phyloP scores from a whole-genome alignment of 2,329 filamentous ascomycete species.

The Talaromyces amestolkiae region DNA sequence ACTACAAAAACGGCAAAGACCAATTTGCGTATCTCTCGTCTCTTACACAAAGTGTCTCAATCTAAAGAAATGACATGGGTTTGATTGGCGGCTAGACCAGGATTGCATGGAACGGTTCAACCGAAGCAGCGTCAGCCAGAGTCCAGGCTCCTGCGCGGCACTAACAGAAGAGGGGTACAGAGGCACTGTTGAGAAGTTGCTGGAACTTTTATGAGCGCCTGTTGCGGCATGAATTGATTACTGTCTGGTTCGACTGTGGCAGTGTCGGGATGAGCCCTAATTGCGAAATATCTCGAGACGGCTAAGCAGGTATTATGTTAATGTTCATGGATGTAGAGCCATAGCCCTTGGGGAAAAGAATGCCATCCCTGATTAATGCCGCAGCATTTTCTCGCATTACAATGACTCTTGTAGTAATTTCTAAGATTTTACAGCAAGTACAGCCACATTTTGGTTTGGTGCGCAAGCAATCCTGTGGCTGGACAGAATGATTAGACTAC shows the following conservation, averaged over 20 bases:
- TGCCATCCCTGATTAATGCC: background rate
- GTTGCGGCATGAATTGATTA: background rate
- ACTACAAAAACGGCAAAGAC: background rate
- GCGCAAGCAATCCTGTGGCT: background rate
- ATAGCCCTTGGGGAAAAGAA: background rate
- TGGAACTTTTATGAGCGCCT: background rate
- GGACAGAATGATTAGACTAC: background rate
- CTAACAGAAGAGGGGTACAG: background rate
- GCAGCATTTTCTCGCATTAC: background rate
- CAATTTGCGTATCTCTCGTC: background rate
- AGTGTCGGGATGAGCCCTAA: background rate
- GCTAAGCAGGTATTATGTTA: too few relatives aligned
- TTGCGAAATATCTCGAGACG: background rate
- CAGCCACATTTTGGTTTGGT: background rate
- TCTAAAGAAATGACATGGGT: constrained; percentile 6
- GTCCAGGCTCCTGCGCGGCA: background rate
- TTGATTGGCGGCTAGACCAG: constrained; percentile 2
- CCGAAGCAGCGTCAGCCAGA: background rate
- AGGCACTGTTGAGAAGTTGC: background rate
- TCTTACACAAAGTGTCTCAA: background rate
- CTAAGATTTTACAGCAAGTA: background rate
- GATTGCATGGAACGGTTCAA: background rate
- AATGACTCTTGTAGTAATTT: background rate
- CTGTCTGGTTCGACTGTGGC: background rate
- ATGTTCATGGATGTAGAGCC: background rate